Evolutionary conservation across 495 filamentous ascomycete genomes (phyloP).

Genomic region (Tricharina praecox): DNA sequence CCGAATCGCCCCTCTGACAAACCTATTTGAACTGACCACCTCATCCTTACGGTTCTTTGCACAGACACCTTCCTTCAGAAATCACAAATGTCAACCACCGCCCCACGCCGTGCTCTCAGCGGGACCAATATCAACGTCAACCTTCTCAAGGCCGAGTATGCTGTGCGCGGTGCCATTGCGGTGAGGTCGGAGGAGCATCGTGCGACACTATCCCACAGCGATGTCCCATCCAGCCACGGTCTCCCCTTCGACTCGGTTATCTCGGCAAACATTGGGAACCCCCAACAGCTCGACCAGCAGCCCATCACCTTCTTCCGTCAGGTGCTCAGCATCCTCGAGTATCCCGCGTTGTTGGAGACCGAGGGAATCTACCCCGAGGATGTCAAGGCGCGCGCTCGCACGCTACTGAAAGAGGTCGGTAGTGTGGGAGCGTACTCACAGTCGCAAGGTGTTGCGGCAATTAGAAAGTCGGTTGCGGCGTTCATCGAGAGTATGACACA

Average conservation of each 20-base stretch:
- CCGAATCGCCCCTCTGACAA: too few relatives aligned
- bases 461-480: conserved; percentile 73
- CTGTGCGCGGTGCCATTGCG: conserved; percentile 88
- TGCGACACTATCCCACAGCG: conserved; percentile 35
- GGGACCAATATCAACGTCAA: conserved; percentile 83
- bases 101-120: conserved; percentile 44
- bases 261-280: conserved; percentile 96
- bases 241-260: conserved; percentile 84
- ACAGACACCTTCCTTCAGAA: too few relatives aligned
- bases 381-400: conserved; percentile 67
- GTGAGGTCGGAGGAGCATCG: conserved; percentile 80
- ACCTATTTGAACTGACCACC: too few relatives aligned
- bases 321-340: conserved; percentile 84
- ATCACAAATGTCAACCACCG: too few relatives aligned
- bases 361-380: conserved; percentile 40
- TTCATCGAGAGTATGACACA: conserved; percentile 61
- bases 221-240: conserved; percentile 23
- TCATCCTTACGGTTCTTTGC: too few relatives aligned
- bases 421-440: conserved; percentile 93
- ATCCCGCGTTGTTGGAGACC: conserved; percentile 65
- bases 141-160: conserved; percentile 74
- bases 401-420: conserved; percentile 61
- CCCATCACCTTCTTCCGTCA: conserved; percentile 98
- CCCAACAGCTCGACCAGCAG: conserved; percentile 96
- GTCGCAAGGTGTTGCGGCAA: conserved; percentile 68